Base-by-base conservation (phyloP, 176 grass and related monocot genomes). In the Phoenix dactylifera region DNA sequence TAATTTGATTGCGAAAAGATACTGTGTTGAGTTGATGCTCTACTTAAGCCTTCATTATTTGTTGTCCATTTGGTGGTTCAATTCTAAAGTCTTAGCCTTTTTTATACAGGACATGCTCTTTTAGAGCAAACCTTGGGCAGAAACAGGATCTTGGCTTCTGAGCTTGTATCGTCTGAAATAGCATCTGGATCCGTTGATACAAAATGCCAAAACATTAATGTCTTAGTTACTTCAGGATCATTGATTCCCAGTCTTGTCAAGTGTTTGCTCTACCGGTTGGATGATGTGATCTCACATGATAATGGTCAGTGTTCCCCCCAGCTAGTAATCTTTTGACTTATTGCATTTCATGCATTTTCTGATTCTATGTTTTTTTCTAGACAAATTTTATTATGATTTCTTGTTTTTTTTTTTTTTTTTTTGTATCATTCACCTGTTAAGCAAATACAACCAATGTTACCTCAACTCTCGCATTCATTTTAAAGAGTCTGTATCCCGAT, bases 211-310 rank as follows among this genome's bases (percentile, higher is more conserved):
- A 76, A 58, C 55, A 82, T 90, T 39, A 85, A 86, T 52, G 67
- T 66, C 70, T 79, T 98, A 65, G 93, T 98, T 74, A 98, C 93
- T 59, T 98, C 93, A 54, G 93, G 93, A 16, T 92, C 93, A 3
- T 50, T 98, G 73, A 63, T 98, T 89, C 93, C 93, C 44, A 98
- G 93, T 65, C 82, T 98, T 78, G 93, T 76, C 57, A 98, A 98
- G 78, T 92, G 79, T 75, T 85, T 98, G 79, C 62, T 98, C 24
- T 98, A 98, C 75, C 79, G 72, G 35, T 70, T 98, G 24, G 79
- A 98, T 59, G 87, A 89, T 7, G 93, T 98, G 15, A 76, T 98
- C 26, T 73, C 78, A 0, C 72, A 74, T 68, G 78, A 98, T 72
- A 92, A 98, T 75, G 85, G 93, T 89, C 83, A 22, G 55, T 2